Percentiles rank a stretch among this genome's conserved stretches.
Conservation (phyloP, 768 basidiomycete genomes). For the Rhodotorula diobovata region DNA sequence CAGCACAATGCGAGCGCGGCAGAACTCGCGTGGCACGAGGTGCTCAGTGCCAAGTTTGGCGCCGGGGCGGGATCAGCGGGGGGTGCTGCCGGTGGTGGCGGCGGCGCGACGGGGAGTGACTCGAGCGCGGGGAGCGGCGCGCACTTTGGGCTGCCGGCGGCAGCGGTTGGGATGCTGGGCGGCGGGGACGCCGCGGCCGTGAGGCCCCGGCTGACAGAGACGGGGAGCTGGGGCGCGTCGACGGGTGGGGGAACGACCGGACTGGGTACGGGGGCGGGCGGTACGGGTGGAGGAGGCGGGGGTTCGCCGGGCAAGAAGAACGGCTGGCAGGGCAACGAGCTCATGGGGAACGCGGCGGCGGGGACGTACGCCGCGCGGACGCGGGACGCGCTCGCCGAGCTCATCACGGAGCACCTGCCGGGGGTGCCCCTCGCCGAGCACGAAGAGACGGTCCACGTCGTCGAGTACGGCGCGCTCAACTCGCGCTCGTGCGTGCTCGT, state of each 20-base stretch:
- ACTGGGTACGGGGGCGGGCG: not conserved
- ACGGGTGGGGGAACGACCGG: not conserved
- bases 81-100: not conserved
- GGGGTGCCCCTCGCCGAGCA: conserved; percentile 18
- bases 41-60: conserved; percentile 12
- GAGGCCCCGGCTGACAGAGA: not conserved
- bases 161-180: not conserved
- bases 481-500: conserved; percentile 21
- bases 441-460: conserved; percentile 21
- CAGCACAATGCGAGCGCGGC: conserved; percentile 10
- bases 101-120: not conserved
- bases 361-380: conserved; percentile 31
- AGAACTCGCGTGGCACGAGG: conserved; percentile 36
- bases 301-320: not conserved
- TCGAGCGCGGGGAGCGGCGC: not conserved
- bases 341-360: conserved; percentile 30
- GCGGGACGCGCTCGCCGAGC: not conserved
- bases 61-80: not conserved
- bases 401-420: conserved; percentile 1
- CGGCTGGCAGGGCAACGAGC: conserved; percentile 5
- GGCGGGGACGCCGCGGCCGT: not conserved
- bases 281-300: not conserved
- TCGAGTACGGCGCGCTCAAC: conserved; percentile 41
- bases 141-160: not conserved
- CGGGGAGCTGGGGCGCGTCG: conserved; percentile 1